These are phyloP conservation scores for Tricholoma hemisulphureum DNA, from an alignment of 768 basidiomycete species.

Conservation along the genomic window DNA sequence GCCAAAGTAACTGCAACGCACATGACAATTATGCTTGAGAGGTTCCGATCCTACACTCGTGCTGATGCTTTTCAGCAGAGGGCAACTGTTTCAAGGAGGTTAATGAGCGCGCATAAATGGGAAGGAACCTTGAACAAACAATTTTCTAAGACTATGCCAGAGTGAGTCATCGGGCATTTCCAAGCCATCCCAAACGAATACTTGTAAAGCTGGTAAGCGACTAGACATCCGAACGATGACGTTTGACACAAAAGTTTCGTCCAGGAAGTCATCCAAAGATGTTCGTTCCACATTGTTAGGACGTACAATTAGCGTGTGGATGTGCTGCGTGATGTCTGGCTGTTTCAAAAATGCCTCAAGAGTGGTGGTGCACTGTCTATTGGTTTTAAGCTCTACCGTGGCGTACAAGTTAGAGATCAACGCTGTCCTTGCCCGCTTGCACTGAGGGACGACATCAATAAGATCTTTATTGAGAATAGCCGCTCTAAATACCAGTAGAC, in stretches of 20 bases:
- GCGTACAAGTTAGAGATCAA: slow-evolving; percentile 31
- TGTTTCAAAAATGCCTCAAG: slow-evolving; percentile 48
- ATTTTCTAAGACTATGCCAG: slow-evolving; percentile 34
- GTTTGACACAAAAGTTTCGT: slow-evolving; percentile 30
- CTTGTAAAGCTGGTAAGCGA: slow-evolving; percentile 22
- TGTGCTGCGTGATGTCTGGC: slow-evolving; percentile 28
- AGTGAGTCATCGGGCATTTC: slow-evolving; percentile 35
- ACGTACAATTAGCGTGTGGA: slow-evolving; percentile 27
- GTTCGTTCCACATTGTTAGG: slow-evolving; percentile 37
- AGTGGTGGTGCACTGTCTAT: slow-evolving; percentile 31
- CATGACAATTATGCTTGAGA: slow-evolving; percentile 31
- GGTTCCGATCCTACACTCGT: slow-evolving; percentile 35
- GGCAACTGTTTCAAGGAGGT: slow-evolving; percentile 26
- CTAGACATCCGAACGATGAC: slow-evolving; percentile 27
- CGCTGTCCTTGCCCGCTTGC: slow-evolving; percentile 24
- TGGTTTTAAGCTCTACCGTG: slow-evolving; percentile 35
- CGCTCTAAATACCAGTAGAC: slow-evolving; percentile 22
- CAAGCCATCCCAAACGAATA: slow-evolving; percentile 38
- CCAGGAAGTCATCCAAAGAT: slow-evolving; percentile 29
- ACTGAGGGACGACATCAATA: slow-evolving; percentile 19
- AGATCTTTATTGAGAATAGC: not conserved
- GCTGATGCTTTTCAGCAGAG: slow-evolving; percentile 31
- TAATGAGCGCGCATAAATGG: slow-evolving; percentile 9
- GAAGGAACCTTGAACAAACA: slow-evolving; percentile 9
- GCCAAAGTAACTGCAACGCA: slow-evolving; percentile 18